Base-by-base conservation (phyloP, 768 basidiomycete genomes). In the Serendipita vermifera region DNA sequence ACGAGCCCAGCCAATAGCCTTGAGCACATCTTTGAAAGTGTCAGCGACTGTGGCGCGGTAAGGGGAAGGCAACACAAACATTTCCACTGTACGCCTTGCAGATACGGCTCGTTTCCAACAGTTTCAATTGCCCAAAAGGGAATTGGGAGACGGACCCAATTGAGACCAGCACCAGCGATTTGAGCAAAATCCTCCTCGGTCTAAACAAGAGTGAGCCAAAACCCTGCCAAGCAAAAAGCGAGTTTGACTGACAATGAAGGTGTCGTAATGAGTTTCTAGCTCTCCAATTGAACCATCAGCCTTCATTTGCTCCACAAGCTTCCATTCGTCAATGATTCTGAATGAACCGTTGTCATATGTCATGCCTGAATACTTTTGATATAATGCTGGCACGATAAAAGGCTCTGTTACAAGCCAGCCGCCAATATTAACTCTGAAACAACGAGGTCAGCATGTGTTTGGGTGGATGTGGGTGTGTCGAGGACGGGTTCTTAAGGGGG, bases 161-260 rank as follows among this genome's bases (percentile, higher is more conserved):
- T 97, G 58, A 99, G 80, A 29, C 96, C 96, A 13, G 93, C 94
- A 26, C 75, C 85, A 35, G 93, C 92, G 57, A 98, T 93, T 62
- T 86, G 72, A 13, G 92, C 92, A 65, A 97, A 96, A 67, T 98
- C 94, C 65, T 85, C 69, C 66, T 98, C 94, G 36, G 94, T 98
- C 88, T 93, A 62, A 36, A 26, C 54, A 35, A 53, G 33, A 57
- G 26, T 43, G 9, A 43, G 15, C 41, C n/a, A n/a, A n/a, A n/a
- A 22, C 26, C 26, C n/a, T 36, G 35, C 9, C 9, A 9, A 9
- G n/a, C 26, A 43, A 43, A 40, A 38, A 38, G 4, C 22, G 35
- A 29, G 39, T 31, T 6, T 33, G 7, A 66, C 80, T 58, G 63
- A 91, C 89, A 63, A 98, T 91, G 68, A 97, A 99, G 1, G 94